Conservation (phyloP, 2,329 filamentous ascomycete species). For the Ophiostoma ulmi region DNA sequence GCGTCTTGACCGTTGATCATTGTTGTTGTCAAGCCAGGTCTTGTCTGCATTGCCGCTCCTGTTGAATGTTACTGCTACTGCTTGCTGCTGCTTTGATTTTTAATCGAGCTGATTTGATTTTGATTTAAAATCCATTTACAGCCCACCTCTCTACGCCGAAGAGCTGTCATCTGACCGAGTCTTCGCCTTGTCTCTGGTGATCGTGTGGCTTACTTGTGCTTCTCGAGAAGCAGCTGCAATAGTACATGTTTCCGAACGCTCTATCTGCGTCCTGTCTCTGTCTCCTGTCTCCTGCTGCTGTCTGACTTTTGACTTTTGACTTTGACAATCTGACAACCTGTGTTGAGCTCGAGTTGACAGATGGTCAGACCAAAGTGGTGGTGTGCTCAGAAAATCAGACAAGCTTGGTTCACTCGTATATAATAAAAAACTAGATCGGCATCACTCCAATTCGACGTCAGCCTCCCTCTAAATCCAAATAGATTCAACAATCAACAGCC, state of each 20-base stretch:
- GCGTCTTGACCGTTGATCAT: conserved; percentile 6
- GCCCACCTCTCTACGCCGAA: not conserved
- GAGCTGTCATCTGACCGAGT: not conserved
- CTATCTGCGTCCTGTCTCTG: not conserved
- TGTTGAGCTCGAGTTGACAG: not conserved
- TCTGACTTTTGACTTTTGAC: not conserved
- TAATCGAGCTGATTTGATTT: not conserved
- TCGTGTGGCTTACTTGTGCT: not conserved
- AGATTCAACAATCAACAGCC: no score
- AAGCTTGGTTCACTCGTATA: not conserved
- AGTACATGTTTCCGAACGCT: not conserved
- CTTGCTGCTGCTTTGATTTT: not conserved
- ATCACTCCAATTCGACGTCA: no score
- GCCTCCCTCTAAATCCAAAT: no score
- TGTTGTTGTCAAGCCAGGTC: not conserved
- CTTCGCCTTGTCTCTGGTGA: not conserved
- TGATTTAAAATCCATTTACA: not conserved
- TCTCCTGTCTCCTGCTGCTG: not conserved
- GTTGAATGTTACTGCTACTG: no score
- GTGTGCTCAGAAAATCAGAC: not conserved
- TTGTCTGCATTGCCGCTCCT: not conserved
- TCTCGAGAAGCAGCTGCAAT: conserved; percentile 4
- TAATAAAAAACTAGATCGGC: no score
- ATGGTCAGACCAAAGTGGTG: not conserved
- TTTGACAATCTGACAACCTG: not conserved